These are phyloP conservation scores for Botrytis elliptica DNA, from an alignment of 2,329 filamentous ascomycete genomes.

Conservation along the genomic window DNA sequence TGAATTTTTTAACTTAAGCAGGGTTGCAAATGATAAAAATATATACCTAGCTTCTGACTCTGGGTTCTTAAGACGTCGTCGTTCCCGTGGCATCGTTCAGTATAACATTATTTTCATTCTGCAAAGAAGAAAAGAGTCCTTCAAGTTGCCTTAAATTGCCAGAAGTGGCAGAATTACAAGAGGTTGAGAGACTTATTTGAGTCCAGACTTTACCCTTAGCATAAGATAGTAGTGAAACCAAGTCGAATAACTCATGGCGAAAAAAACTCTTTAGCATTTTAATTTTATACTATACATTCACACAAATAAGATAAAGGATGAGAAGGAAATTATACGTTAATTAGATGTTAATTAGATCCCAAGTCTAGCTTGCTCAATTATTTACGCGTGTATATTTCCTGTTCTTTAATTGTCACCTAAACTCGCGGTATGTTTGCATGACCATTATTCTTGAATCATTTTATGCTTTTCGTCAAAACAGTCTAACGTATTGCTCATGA, in stretches of 20 bases:
- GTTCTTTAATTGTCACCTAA: background rate
- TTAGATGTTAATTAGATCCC: background rate
- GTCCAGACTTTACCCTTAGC: background rate
- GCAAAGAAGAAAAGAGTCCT: background rate
- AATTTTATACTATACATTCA: background rate
- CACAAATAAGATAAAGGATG: background rate
- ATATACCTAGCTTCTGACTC: background rate
- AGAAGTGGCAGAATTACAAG: background rate
- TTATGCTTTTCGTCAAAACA: background rate
- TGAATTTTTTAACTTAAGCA: background rate
- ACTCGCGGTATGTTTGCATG: background rate
- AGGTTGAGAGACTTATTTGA: background rate
- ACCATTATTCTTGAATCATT: too few species aligned
- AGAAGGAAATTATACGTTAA: too few species aligned
- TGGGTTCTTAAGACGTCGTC: background rate
- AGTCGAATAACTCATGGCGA: fast-evolving
- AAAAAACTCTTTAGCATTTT: background rate
- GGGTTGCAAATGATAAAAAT: background rate
- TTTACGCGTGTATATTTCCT: background rate
- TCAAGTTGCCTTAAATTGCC: fast-evolving
- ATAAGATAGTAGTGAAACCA: background rate
- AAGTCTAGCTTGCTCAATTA: background rate
- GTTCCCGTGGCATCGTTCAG: fast-evolving
- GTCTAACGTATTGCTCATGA: too few species aligned
- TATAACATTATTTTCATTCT: background rate